These are phyloP conservation scores for Mycena metata DNA, from an alignment of 768 basidiomycete genomes.

Conservation along the genomic window DNA sequence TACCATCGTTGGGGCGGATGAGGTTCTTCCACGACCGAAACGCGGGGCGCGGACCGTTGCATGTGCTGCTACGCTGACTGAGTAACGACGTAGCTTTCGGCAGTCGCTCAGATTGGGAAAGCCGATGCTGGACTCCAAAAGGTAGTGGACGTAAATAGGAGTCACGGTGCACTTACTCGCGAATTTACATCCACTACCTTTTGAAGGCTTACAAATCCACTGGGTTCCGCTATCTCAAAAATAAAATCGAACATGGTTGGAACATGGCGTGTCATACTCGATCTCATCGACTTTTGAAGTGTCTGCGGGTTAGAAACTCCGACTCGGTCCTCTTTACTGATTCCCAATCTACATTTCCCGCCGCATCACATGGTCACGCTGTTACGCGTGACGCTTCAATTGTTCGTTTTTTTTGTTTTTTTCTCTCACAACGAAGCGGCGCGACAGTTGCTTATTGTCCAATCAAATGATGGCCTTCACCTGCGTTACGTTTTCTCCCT, in stretches of 20 bases:
- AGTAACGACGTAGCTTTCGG: neutral
- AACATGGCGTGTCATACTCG: too few species aligned
- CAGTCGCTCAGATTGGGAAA: neutral
- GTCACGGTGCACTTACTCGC: too few species aligned
- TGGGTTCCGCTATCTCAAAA: too few species aligned
- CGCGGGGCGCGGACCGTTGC: constrained; percentile 6
- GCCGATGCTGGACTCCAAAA: neutral
- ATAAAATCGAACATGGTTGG: too few species aligned
- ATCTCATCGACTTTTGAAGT: too few species aligned
- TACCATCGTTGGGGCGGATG: neutral
- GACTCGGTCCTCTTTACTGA: too few species aligned
- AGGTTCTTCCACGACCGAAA: neutral
- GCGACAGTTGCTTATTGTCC: neutral
- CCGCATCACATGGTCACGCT: neutral
- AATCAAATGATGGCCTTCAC: neutral
- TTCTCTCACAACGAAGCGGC: neutral
- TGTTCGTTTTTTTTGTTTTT: neutral
- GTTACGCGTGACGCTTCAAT: constrained; percentile 5
- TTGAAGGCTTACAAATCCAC: too few species aligned
- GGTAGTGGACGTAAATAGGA: too few species aligned
- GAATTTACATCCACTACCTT: too few species aligned
- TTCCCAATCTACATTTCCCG: too few species aligned
- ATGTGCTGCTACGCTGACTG: neutral
- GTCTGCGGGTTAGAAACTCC: too few species aligned
- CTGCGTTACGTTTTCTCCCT: neutral